Percentiles rank a stretch among this genome's conserved stretches.
Conservation (phyloP, 495 filamentous ascomycete species). For the Acidomyces sp. region DNA sequence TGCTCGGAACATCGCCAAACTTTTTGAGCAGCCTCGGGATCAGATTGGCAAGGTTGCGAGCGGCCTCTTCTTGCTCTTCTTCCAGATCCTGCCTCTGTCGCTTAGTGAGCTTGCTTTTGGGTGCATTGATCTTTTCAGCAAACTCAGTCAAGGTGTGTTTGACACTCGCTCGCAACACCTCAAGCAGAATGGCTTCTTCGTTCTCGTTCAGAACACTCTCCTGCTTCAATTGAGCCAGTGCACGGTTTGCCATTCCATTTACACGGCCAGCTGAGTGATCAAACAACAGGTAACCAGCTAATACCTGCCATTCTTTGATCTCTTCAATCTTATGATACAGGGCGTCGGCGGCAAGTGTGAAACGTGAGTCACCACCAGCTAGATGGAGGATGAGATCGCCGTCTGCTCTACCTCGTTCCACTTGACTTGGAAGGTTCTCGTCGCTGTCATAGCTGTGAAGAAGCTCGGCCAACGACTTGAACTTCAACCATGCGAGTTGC, state of each 20-base stretch:
- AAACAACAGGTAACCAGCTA: conserved; percentile 81
- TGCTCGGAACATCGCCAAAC: conserved; percentile 75
- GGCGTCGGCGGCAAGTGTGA: conserved; percentile 70
- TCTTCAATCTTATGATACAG: conserved; percentile 71
- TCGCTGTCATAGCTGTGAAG: conserved; percentile 62
- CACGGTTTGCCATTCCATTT: conserved; percentile 40
- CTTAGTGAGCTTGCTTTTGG: conserved; percentile 33
- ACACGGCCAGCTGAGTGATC: conserved; percentile 58
- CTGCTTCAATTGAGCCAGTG: conserved; percentile 44
- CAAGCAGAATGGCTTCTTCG: conserved; percentile 74
- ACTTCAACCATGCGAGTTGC: conserved; percentile 70
- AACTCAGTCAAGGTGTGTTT: conserved; percentile 49
- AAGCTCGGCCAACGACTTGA: conserved; percentile 77
- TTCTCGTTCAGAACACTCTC: conserved; percentile 59
- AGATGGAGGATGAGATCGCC: conserved; percentile 38
- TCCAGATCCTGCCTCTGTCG: conserved; percentile 45
- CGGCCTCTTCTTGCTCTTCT: conserved; percentile 59
- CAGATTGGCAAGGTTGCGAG: conserved; percentile 55
- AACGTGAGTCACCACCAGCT: conserved; percentile 56
- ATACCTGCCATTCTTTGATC: conserved; percentile 70
- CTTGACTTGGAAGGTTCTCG: conserved; percentile 26
- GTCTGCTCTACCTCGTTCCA: conserved; percentile 22
- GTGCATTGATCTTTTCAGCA: conserved; percentile 25
- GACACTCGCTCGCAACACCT: conserved; percentile 70
- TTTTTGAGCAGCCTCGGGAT: conserved; percentile 83